phyloP scores from a whole-genome alignment of 306 rosid species.

The Vigna angularis region DNA sequence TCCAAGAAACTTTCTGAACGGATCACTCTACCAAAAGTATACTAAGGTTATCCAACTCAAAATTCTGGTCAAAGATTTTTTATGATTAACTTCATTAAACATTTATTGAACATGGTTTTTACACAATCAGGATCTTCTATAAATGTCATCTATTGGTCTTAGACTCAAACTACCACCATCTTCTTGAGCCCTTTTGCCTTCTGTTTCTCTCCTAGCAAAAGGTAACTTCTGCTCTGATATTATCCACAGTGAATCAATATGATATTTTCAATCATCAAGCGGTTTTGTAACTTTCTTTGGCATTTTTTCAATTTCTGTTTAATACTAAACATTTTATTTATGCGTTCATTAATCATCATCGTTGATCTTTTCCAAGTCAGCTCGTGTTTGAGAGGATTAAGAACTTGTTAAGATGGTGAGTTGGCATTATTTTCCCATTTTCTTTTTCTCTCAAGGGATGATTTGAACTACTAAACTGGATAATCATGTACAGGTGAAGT shows the following conservation, averaged over 20 bases:
- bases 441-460: background rate
- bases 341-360: background rate
- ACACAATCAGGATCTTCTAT: background rate
- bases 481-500: conserved; percentile 66
- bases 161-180: background rate
- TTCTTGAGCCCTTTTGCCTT: background rate
- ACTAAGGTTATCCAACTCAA: background rate
- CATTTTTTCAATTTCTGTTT: background rate
- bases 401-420: conserved; percentile 55
- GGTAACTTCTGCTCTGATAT: background rate
- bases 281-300: background rate
- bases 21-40: background rate
- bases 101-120: background rate
- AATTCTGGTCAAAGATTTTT: no score
- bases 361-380: background rate
- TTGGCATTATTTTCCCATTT: background rate
- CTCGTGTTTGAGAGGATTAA: background rate
- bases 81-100: background rate
- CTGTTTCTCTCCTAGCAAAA: background rate
- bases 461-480: background rate
- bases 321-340: no score
- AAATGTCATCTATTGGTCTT: background rate
- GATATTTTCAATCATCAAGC: background rate
- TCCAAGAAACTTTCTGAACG: background rate
- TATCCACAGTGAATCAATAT: background rate